Percentiles rank a stretch among this genome's conserved stretches.
Evolutionary conservation across 345 rosid species (phyloP).

Genomic region (Kandelia obovata): DNA sequence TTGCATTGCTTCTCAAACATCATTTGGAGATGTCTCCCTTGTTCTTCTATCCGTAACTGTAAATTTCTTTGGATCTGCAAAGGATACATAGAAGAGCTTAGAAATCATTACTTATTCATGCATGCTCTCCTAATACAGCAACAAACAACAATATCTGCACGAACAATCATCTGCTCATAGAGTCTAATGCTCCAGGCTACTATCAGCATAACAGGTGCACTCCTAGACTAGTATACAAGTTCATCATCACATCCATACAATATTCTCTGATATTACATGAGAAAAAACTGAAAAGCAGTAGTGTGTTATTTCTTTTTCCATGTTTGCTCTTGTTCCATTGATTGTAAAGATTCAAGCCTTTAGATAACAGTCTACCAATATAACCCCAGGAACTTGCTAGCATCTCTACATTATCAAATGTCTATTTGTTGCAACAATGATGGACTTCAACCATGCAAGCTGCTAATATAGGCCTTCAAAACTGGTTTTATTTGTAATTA

Average conservation of each 20-base stretch:
- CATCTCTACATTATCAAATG: background rate
- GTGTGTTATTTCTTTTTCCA: too few species aligned
- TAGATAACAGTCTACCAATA: background rate
- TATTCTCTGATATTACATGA: too few species aligned
- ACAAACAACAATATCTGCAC: background rate
- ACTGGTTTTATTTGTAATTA: background rate
- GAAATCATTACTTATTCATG: background rate
- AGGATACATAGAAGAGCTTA: background rate
- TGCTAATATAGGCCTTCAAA: background rate
- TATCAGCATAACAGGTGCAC: background rate
- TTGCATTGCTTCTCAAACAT: slow-evolving; percentile 90
- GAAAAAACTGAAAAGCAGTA: too few species aligned
- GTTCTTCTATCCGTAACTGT: slow-evolving; percentile 94
- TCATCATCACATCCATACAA: background rate
- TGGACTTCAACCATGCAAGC: background rate
- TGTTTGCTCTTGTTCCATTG: background rate
- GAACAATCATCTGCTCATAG: too few species aligned
- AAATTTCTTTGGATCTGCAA: slow-evolving; percentile 82
- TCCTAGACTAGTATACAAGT: background rate
- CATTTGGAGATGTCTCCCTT: slow-evolving; percentile 89
- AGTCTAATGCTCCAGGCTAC: too few species aligned
- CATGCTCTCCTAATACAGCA: background rate
- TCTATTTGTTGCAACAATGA: background rate
- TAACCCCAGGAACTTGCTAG: background rate
- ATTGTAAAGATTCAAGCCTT: background rate